Evolutionary conservation across 768 basidiomycete genomes (phyloP).

Genomic region (Phaeotremella fagi): DNA sequence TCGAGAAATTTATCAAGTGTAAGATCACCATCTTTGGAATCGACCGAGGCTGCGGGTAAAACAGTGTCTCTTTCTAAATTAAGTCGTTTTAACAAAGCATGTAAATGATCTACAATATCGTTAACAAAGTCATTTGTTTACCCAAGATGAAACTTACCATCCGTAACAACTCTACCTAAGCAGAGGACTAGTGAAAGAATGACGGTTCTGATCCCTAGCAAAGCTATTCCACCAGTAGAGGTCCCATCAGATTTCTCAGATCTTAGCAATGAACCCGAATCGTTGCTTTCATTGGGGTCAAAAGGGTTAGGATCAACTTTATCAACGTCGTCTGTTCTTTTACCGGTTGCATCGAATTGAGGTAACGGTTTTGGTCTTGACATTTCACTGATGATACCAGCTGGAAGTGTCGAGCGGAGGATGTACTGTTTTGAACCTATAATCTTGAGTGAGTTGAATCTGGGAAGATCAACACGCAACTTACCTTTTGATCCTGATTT

Average conservation of each 20-base stretch:
- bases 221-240: constrained; percentile 58
- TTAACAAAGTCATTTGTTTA: background rate
- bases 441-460: background rate
- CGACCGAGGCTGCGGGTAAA: constrained; percentile 56
- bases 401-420: constrained; percentile 59
- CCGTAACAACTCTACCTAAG: constrained; percentile 66
- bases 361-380: constrained; percentile 54
- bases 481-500: constrained; percentile 63
- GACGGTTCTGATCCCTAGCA: constrained; percentile 69
- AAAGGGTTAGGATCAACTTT: constrained; percentile 55
- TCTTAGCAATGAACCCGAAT: constrained; percentile 52
- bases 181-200: constrained; percentile 80
- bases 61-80: constrained; percentile 56
- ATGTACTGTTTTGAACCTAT: constrained; percentile 86
- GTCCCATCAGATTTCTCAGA: constrained; percentile 48
- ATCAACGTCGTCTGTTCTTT: constrained; percentile 47
- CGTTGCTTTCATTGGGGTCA: constrained; percentile 50
- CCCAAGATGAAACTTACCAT: constrained; percentile 56
- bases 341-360: constrained; percentile 52
- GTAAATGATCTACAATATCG: constrained; percentile 63
- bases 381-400: constrained; percentile 52
- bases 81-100: constrained; percentile 64
- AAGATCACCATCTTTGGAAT: constrained; percentile 54
- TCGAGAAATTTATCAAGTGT: constrained; percentile 65
- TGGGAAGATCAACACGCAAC: constrained; percentile 4